These are phyloP conservation scores for Backusella tarrabulga DNA, from an alignment of 192 early-diverging fungal species.

Conservation along the genomic window DNA sequence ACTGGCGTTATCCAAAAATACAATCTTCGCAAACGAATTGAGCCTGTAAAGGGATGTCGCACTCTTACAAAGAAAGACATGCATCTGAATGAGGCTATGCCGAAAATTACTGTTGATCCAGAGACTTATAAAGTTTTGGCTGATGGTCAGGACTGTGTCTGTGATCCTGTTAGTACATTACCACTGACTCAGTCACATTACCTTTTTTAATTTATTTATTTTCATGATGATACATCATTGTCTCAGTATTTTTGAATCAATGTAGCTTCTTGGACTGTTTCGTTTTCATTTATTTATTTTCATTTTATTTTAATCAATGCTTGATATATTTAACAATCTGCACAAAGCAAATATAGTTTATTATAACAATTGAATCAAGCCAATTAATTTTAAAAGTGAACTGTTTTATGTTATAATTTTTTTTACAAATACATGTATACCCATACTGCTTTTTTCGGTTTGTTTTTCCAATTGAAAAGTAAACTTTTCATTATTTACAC, in stretches of 20 bases:
- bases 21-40: slow-evolving; percentile 63
- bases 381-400: no score
- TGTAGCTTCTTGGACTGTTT: no score
- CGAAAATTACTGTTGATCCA: slow-evolving; percentile 82
- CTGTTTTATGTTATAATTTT: no score
- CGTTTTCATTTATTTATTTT: background rate
- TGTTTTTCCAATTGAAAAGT: no score
- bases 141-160: slow-evolving; percentile 67
- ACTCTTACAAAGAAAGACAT: slow-evolving; percentile 83
- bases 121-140: slow-evolving; percentile 88
- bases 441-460: no score
- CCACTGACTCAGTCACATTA: slow-evolving; percentile 71
- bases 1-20: slow-evolving; percentile 57
- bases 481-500: no score
- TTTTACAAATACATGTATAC: no score
- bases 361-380: no score
- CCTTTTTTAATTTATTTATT: slow-evolving; percentile 46
- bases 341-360: no score
- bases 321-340: background rate
- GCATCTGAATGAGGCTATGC: slow-evolving; percentile 79
- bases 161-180: slow-evolving; percentile 65
- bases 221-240: background rate
- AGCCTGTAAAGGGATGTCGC: slow-evolving; percentile 76
- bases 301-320: no score
- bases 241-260: background rate